Evolutionary conservation across 2,329 filamentous ascomycete species (phyloP), one percentile per base, ranked within the genome.

Genomic region (Alternaria sp.): DNA sequence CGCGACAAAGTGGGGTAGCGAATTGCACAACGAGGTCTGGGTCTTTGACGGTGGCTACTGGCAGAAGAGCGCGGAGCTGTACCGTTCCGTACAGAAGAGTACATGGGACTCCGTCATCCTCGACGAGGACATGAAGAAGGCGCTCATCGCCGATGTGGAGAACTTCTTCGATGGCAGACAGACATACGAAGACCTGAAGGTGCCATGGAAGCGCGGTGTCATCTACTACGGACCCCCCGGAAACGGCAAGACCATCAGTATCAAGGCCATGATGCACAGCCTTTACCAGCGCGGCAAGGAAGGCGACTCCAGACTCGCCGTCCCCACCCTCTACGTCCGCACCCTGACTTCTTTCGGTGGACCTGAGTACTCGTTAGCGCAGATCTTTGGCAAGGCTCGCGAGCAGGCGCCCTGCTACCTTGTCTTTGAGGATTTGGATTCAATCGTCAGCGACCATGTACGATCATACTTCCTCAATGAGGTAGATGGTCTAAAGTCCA

Each of bases 401-500:
- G 81, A 86, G 66, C 84, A 86, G 63, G 87, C 90, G 0, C 90
- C 90, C 0, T 92, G 89, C 79, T 86, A 91, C 64, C 84, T 92
- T 4, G 87, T 92, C 44, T 90, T 92, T 61, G 90, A 92, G 75
- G 90, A 92, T 66, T 83, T 92, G 6, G 90, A 92, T 74, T 88
- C 86, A 9, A 85, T 92, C 32, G 85, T 92, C 47, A 84, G 83
- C 11, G 86, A 89, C 57, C 67, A 73, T 2, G 87, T 90, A 13
- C 83, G 90, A 26, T 88, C 85, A 56, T 92, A 91, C 81, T 92
- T 92, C 79, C 82, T 92, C 51, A 92, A 92, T 73, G 89, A 92
- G 76, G 87, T 92, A 4, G 90, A 92, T 65, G 90, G 90, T 0
- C 85, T 92, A 11, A 86, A 87, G 69, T 85, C 83, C 66, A 92